These are phyloP conservation scores for Globisporangium cederbergense DNA, from an alignment of 352 stramenopile genomes.

Conservation along the genomic window DNA sequence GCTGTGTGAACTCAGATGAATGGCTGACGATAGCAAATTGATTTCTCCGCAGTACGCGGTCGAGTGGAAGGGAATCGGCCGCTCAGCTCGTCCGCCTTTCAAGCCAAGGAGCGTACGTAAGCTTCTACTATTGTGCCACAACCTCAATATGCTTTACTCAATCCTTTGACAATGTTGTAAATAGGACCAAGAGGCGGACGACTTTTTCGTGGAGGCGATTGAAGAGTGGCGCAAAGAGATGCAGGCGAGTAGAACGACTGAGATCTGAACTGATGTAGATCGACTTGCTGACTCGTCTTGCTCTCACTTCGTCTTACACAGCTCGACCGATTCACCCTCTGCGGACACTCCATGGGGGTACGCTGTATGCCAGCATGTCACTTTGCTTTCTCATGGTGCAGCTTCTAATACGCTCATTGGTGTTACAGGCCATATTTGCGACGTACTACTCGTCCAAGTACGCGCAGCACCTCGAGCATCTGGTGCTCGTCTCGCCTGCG, in stretches of 20 bases:
- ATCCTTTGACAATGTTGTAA: neutral
- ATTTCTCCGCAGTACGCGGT: neutral
- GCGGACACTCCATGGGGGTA: constrained; percentile 13
- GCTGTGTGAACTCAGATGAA: no score
- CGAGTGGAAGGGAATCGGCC: constrained; percentile 10
- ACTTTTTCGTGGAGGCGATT: constrained; percentile 7
- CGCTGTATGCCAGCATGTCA: neutral
- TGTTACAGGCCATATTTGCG: constrained; percentile 16
- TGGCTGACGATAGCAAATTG: neutral
- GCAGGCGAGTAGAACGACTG: neutral
- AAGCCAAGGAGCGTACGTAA: constrained; percentile 2
- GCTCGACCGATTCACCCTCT: constrained; percentile 9
- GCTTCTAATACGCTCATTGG: neutral
- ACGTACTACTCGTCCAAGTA: constrained; percentile 15
- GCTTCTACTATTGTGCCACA: no score
- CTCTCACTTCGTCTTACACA: neutral
- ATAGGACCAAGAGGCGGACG: constrained; percentile 7
- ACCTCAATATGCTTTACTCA: no score
- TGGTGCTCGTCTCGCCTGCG: constrained; percentile 23
- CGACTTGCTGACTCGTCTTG: neutral
- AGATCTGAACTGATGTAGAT: no score
- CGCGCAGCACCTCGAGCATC: constrained; percentile 17
- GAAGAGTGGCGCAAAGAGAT: constrained; percentile 10
- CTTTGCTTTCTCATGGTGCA: neutral
- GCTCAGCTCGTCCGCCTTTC: constrained; percentile 6